phyloP scores from a whole-genome alignment of 2,329 filamentous ascomycete genomes.

The Paracamarosporium sp. region DNA sequence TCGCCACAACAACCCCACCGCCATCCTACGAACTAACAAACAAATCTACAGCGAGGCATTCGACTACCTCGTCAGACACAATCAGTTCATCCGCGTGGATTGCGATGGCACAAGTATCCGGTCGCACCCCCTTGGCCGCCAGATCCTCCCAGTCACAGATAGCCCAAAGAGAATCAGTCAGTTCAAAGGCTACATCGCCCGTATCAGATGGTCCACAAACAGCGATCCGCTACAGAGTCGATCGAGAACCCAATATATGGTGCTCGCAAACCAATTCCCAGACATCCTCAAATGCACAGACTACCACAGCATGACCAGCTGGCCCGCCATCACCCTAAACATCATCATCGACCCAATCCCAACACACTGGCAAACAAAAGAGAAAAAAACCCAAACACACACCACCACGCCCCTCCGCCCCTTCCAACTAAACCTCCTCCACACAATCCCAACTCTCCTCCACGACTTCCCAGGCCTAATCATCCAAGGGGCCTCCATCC shows the following conservation, averaged over 20 bases:
- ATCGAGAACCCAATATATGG: slow-evolving; percentile 16
- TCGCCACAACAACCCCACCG: slow-evolving; percentile 24
- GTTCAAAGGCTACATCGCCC: slow-evolving; percentile 34
- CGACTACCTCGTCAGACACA: slow-evolving; percentile 22
- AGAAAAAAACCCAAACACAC: too few species aligned
- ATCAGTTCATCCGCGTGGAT: slow-evolving; percentile 33
- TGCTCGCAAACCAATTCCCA: slow-evolving; percentile 27
- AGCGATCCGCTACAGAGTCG: neutral
- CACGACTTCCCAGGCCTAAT: slow-evolving; percentile 27
- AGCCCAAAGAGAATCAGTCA: slow-evolving; percentile 20
- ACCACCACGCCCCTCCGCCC: slow-evolving; percentile 21
- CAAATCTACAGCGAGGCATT: slow-evolving; percentile 35
- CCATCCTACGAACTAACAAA: slow-evolving; percentile 32
- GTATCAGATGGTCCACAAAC: neutral
- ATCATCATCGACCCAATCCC: slow-evolving; percentile 31
- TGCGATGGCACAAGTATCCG: slow-evolving; percentile 29
- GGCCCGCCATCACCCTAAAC: slow-evolving; percentile 26
- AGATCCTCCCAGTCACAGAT: slow-evolving; percentile 28
- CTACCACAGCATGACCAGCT: slow-evolving; percentile 31
- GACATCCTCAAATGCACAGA: slow-evolving; percentile 25
- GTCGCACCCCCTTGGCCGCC: slow-evolving; percentile 25
- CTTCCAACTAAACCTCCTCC: slow-evolving; percentile 29
- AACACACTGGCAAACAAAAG: slow-evolving; percentile 17
- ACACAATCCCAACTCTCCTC: slow-evolving; percentile 24
- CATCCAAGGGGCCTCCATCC: slow-evolving; percentile 23